These are phyloP conservation scores for Apiospora sp. DNA, from an alignment of 2,329 filamentous ascomycete genomes.

Conservation along the genomic window DNA sequence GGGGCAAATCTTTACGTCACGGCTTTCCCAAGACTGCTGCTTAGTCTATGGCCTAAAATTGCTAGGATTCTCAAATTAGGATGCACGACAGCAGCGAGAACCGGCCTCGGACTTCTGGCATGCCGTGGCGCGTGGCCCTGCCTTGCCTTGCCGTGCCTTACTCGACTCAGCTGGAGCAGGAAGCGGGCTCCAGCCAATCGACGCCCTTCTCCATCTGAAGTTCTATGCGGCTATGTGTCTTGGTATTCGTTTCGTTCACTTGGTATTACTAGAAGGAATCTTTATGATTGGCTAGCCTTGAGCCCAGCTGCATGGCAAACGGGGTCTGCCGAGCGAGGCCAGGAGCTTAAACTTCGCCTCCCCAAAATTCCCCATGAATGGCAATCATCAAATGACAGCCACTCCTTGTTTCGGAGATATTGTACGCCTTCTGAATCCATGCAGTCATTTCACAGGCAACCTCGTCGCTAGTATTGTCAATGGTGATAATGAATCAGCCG, in stretches of 20 bases:
- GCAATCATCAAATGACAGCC: not conserved
- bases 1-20: constrained; percentile 11
- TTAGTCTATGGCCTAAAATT: not conserved
- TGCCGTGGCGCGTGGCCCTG: not conserved
- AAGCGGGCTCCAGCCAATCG: constrained; percentile 9
- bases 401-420: constrained; percentile 4
- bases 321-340: not conserved
- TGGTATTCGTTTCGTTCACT: not conserved
- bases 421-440: not conserved
- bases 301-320: not conserved
- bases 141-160: not conserved
- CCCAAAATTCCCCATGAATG: not conserved
- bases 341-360: not conserved
- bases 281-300: not conserved
- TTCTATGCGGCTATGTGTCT: not conserved
- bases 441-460: not conserved
- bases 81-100: constrained; percentile 15
- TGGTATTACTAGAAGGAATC: not conserved
- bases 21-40: not conserved
- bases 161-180: not conserved
- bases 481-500: not conserved
- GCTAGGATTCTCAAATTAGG: not conserved
- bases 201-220: not conserved
- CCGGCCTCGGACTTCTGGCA: not conserved
- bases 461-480: not conserved